Base-by-base conservation (phyloP, 2,329 filamentous ascomycete genomes). In the Hymenoscyphus occultus region DNA sequence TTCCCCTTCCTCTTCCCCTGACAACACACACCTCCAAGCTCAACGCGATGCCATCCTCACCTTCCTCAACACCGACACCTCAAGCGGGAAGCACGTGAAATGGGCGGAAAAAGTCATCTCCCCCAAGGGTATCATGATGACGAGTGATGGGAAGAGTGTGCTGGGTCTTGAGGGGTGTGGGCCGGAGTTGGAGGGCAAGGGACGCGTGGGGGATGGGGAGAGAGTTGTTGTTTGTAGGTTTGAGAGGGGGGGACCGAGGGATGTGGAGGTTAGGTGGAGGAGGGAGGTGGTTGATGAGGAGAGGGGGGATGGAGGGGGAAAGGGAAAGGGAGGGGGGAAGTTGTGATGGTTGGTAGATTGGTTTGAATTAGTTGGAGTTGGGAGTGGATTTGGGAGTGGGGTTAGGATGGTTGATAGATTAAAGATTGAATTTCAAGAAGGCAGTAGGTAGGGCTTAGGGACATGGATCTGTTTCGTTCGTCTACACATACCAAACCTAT, bases 61-160 rank as follows among this genome's bases (percentile, higher is more conserved):
- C 0, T 90, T 90, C 67, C 74, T 91, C 3, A 57, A 69, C 28
- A 64, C 64, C 77, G 32, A 83, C 80, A 39, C 78, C 22, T 22
- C 22, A 22, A 22, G 22, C 22, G 1, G 76, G 75, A 2, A 77
- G 73, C 78, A 77, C 2, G 75, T 75, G 45, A 69, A 71, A 48
- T 89, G 85, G 85, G 79, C 77, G 0, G 82, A 87, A 5, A 87
- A 88, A 74, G 82, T 84, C n/a, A 89, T 90, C 64, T 83, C 83
- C 67, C 86, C 87, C 3, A 76, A 78, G 2, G 72, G 69, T 0
- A 61, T 86, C 7, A 79, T 83, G 19, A 71, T 82, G 64, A 75
- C 80, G 57, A 76, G 77, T 58, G 84, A 87, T 64, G 78, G 78
- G 12, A 77, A 83, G 61, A 71, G 80, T 12, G 82, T 89, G 2